Conservation (phyloP, 371 early-diverging fungal species). For the Mucor saturninus region DNA sequence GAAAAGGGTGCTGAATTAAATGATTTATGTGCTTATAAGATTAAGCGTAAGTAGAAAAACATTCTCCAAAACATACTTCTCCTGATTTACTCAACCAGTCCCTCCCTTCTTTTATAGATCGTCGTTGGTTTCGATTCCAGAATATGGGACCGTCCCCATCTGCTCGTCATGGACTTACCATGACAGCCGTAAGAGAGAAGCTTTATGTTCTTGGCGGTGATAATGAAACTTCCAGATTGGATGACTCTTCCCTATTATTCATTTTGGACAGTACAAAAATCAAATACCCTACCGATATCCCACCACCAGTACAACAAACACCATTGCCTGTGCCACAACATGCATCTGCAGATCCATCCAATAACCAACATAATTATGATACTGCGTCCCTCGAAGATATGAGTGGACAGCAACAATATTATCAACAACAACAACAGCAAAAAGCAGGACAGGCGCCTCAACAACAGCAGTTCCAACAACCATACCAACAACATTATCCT, state of each 20-base stretch:
- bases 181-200: constrained; percentile 67
- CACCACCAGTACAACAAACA: constrained; percentile 15
- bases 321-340: constrained; percentile 22
- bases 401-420: constrained; percentile 10
- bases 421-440: constrained; percentile 33
- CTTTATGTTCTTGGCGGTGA: constrained; percentile 74
- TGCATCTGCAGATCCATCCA: constrained; percentile 7
- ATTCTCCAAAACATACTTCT: no score
- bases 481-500: constrained; percentile 6
- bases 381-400: constrained; percentile 3
- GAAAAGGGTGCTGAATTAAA: constrained; percentile 63
- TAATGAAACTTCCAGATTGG: constrained; percentile 49
- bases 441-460: constrained; percentile 1
- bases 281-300: constrained; percentile 65
- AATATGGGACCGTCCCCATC: constrained; percentile 73
- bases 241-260: constrained; percentile 58
- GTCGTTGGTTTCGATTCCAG: constrained; percentile 76
- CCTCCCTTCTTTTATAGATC: constrained; percentile 4
- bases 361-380: constrained; percentile 3
- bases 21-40: constrained; percentile 76
- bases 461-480: constrained; percentile 3
- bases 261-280: constrained; percentile 78
- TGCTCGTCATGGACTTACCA: constrained; percentile 65
- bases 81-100: neutral
- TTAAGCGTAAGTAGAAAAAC: constrained; percentile 53